Evolutionary conservation across 768 basidiomycete genomes (phyloP), one percentile per base, ranked within the genome.

Genomic region (Russula foetens): DNA sequence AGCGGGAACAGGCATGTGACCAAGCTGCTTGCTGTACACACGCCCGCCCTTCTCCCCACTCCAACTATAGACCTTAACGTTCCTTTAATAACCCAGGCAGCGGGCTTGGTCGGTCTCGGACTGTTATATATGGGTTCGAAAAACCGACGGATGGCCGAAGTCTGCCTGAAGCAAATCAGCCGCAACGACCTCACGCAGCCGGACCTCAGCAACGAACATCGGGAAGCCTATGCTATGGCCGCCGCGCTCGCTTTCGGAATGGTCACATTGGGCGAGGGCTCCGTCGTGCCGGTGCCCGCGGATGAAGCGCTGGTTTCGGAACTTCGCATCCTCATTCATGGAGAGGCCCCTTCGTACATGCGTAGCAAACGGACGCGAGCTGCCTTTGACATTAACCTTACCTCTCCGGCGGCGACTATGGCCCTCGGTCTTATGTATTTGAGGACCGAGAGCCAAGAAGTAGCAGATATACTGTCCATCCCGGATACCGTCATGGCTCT

Each of bases 351-450:
- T 49, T 71, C 76, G 11, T 68, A 74, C 33, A 57, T 70, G 38
- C 67, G 72, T 17, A 73, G 74, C 21, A 73, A 71, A 60, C 73
- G 72, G 46, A 65, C 74, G 6, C 75, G 76, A 19, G 72, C 76
- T 3, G 73, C 79, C 0, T 90, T 93, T 72, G 93, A 98, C 72
- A 78, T 90, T 69, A 93, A 90, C 66, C 78, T 98, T 53, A 97
- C 96, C 0, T 92, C 92, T 0, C 90, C 96, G 0, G 90, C 93
- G 3, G 94, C 96, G 2, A 85, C 92, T 2, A 82, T 96, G 21
- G 94, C 92, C 0, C 73, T 99, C 17, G 94, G 90, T 1, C 72
- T 99, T 24, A 97, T 97, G 92, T 98, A 92, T 71, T 77, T 99
- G 51, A 83, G 84, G 60, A 94, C 92, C 0, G 84, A 84, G 45